These are phyloP conservation scores for Lactifluus volemus DNA, from an alignment of 768 basidiomycete genomes.

Conservation along the genomic window DNA sequence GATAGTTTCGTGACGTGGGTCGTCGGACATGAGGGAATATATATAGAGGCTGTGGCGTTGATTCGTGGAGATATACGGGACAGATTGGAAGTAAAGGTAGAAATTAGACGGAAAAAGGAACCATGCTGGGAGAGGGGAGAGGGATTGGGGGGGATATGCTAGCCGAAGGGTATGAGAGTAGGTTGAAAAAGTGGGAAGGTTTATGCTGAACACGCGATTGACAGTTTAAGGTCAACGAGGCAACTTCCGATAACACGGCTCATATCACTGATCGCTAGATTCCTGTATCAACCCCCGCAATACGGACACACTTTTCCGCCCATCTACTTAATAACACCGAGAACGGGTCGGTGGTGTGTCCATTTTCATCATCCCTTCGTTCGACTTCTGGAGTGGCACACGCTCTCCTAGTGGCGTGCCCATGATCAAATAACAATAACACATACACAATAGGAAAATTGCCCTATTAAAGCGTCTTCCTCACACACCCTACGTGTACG, in stretches of 20 bases:
- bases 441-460: no score
- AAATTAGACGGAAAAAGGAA: not conserved
- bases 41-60: conserved; percentile 12
- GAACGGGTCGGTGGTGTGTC: no score
- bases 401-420: conserved; percentile 91
- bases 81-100: not conserved
- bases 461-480: conserved; percentile 26
- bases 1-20: conserved; percentile 8
- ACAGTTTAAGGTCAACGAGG: conserved; percentile 8
- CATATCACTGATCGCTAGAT: no score
- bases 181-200: conserved; percentile 1
- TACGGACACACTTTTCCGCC: conserved; percentile 97
- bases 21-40: conserved; percentile 13
- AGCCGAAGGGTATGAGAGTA: not conserved
- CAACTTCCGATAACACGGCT: not conserved
- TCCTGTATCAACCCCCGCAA: conserved; percentile 48
- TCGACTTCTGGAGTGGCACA: not conserved
- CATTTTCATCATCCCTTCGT: not conserved
- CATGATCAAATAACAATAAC: conserved; percentile 61
- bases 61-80: not conserved
- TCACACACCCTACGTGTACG: conserved; percentile 97
- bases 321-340: conserved; percentile 85
- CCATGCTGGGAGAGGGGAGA: not conserved
- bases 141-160: not conserved
- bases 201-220: not conserved